Percentiles rank a stretch among this genome's conserved stretches.
Conservation (phyloP, 208 protist species). For the Trypanosoma theileri region DNA sequence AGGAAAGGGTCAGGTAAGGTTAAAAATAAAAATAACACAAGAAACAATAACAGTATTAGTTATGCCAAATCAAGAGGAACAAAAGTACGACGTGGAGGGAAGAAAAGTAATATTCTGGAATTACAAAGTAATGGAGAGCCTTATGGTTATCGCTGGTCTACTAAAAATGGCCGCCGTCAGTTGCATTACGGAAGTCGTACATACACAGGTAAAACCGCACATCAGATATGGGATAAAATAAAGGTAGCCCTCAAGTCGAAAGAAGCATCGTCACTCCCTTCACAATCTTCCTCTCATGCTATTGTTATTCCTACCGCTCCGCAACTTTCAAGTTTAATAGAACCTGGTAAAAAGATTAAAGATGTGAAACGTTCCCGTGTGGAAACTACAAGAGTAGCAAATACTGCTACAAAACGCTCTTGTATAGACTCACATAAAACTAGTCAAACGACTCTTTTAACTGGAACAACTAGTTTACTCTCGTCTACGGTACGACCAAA, state of each 20-base stretch:
- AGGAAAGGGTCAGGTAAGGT: neutral
- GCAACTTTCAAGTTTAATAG: neutral
- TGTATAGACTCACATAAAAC: neutral
- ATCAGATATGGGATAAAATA: slow-evolving; percentile 69
- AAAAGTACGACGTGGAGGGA: neutral
- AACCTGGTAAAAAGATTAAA: neutral
- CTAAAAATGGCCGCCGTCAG: slow-evolving; percentile 44
- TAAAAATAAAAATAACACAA: neutral
- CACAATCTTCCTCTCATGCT: neutral
- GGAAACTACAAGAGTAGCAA: neutral
- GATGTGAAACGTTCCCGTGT: neutral
- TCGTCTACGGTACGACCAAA: neutral
- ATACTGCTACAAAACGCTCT: neutral
- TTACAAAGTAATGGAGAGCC: slow-evolving; percentile 44
- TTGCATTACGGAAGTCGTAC: slow-evolving; percentile 66
- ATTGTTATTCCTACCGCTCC: neutral
- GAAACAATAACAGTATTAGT: neutral
- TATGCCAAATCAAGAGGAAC: neutral
- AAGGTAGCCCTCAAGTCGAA: slow-evolving; percentile 23
- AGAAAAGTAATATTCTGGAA: slow-evolving; percentile 15
- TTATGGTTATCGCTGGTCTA: slow-evolving; percentile 65
- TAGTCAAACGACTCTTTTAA: neutral
- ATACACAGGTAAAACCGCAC: slow-evolving; percentile 58
- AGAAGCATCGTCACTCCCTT: neutral
- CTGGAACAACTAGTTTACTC: neutral